Conservation (phyloP, 2,329 filamentous ascomycete species). For the Sarocladium brachiariae region DNA sequence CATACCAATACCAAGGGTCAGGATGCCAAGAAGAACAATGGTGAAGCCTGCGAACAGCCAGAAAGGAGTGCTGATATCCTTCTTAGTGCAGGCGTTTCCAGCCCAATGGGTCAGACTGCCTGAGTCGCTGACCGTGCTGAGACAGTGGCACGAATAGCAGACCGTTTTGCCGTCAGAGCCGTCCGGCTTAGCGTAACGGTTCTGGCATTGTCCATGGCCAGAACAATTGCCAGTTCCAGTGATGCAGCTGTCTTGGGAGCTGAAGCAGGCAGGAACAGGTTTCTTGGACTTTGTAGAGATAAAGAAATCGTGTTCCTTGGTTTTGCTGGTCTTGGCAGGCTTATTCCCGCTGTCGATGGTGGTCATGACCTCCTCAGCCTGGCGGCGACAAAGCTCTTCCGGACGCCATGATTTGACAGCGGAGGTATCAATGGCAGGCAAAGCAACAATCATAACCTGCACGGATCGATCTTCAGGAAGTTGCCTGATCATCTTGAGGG, state of each 20-base stretch:
- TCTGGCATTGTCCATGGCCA: slow-evolving; percentile 69
- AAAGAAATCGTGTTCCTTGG: slow-evolving; percentile 22
- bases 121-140: slow-evolving; percentile 46
- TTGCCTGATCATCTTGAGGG: neutral
- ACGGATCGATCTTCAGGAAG: neutral
- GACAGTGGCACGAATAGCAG: slow-evolving; percentile 79
- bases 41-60: slow-evolving; percentile 76
- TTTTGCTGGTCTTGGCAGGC: slow-evolving; percentile 17
- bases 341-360: slow-evolving; percentile 22
- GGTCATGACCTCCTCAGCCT: slow-evolving; percentile 39
- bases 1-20: slow-evolving; percentile 68
- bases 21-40: slow-evolving; percentile 59
- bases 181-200: slow-evolving; percentile 49
- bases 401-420: neutral
- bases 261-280: slow-evolving; percentile 67
- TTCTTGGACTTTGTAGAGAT: slow-evolving; percentile 22
- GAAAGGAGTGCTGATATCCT: slow-evolving; percentile 82
- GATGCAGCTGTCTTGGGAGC: slow-evolving; percentile 60
- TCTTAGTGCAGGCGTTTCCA: slow-evolving; percentile 82
- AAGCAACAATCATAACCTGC: neutral
- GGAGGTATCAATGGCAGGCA: neutral
- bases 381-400: slow-evolving; percentile 40
- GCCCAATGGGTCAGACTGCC: slow-evolving; percentile 70
- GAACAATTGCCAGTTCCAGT: slow-evolving; percentile 71
- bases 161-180: slow-evolving; percentile 31